Base-by-base conservation (phyloP, 768 basidiomycete genomes). In the Boletus fagicola region DNA sequence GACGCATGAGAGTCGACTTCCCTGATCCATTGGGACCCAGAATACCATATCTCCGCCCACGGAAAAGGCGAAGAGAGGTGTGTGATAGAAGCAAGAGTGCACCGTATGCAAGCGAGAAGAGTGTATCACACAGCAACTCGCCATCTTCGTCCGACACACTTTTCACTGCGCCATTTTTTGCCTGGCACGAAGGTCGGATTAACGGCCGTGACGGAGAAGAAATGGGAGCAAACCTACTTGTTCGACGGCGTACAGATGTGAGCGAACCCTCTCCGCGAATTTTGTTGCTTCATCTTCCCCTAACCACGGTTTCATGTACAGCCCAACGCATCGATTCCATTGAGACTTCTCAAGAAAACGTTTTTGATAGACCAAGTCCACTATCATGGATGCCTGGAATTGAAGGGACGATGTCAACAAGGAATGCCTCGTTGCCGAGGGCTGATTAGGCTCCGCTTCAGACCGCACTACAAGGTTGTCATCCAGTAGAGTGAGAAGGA, bases 1-100 rank as follows among this genome's bases (percentile, higher is more conserved):
- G 94, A 66, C 94, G 92, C 87, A 98, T 87, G 43, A 98, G 83
- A 4, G 96, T 98, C 18, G 90, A 91, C 75, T 98, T 98, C 62
- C 96, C 96, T 56, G 91, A 88, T 59, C 96, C 96, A 72, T 98
- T 98, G n/a, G 90, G 81, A 30, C 94, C 96, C 47, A 96, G 86
- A 63, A 98, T 93, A 68, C 96, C 95, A 75, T 98, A 98, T 60
- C 95, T 84, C 64, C 86, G 85, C 30, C 95, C 96, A 65, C 93
- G 90, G 70, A 92, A 80, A 56, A 98, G 83, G 58, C 90, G 88
- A 57, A 98, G 81, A 30, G 82, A 88, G 26, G 96, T 98, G 74
- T 98, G 95, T 45, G 96, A 98, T 62, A 98, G 83, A 60, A 98
- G 83, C 9, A 98, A 80, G 47, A 98, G 82, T 50, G 95, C 92